These are phyloP conservation scores for Boletus eberwhitei DNA, from an alignment of 768 basidiomycete species.

Conservation along the genomic window DNA sequence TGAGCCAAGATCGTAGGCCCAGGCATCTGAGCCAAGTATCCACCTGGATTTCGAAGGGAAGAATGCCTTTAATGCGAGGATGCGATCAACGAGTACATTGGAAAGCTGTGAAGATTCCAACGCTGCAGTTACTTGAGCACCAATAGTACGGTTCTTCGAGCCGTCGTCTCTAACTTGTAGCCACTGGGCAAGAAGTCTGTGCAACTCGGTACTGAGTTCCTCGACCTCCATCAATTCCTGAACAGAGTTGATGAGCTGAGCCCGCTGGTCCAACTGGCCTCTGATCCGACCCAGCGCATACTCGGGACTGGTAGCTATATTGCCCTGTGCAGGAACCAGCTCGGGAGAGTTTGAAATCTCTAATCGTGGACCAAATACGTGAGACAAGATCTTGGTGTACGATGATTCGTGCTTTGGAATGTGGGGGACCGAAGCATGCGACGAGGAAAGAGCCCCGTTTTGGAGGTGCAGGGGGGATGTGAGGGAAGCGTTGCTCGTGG, in stretches of 20 bases:
- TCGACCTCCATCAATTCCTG: slow-evolving; percentile 59
- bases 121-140: slow-evolving; percentile 50
- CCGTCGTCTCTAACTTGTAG: slow-evolving; percentile 70
- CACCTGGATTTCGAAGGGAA: slow-evolving; percentile 76
- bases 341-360: slow-evolving; percentile 84
- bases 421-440: slow-evolving; percentile 41
- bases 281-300: slow-evolving; percentile 91
- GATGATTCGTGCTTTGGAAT: slow-evolving; percentile 89
- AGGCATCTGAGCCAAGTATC: slow-evolving; percentile 98
- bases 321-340: slow-evolving; percentile 65
- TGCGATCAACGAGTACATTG: slow-evolving; percentile 47
- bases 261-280: slow-evolving; percentile 74
- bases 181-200: slow-evolving; percentile 79
- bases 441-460: slow-evolving; percentile 26
- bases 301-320: slow-evolving; percentile 85
- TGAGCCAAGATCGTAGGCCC: slow-evolving; percentile 95
- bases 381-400: slow-evolving; percentile 84
- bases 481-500: slow-evolving; percentile 36
- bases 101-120: slow-evolving; percentile 42
- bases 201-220: slow-evolving; percentile 51
- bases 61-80: slow-evolving; percentile 58
- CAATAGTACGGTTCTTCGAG: slow-evolving; percentile 55
- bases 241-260: slow-evolving; percentile 60
- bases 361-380: slow-evolving; percentile 75
- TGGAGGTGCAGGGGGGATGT: slow-evolving; percentile 51